Percentiles rank a stretch among this genome's conserved stretches.
Evolutionary conservation across 805 yeast species (phyloP).

Genomic region (Nakazawaea sp.): DNA sequence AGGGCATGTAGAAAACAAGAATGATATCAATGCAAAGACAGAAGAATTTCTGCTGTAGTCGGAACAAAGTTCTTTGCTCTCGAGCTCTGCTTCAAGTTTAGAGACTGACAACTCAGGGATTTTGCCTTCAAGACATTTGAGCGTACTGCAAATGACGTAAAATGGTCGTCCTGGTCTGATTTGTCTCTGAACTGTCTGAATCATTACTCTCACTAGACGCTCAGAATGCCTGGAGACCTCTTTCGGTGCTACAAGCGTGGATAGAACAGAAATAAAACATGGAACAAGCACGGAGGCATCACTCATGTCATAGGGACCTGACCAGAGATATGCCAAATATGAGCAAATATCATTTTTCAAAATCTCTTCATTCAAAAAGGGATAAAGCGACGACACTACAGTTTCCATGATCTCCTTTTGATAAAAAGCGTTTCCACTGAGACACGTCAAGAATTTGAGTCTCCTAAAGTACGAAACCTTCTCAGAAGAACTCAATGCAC

Average conservation of each 20-base stretch:
- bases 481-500: slow-evolving; percentile 18
- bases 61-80: too few species aligned
- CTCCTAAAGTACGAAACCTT: slow-evolving; percentile 23
- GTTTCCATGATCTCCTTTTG: slow-evolving; percentile 16
- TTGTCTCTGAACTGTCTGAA: too few species aligned
- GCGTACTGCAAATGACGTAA: not conserved
- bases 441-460: slow-evolving; percentile 28
- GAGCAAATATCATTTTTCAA: slow-evolving; percentile 18
- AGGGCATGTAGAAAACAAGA: too few species aligned
- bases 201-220: too few species aligned
- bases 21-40: too few species aligned
- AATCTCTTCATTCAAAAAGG: not conserved
- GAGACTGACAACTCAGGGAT: not conserved
- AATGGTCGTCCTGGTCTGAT: not conserved
- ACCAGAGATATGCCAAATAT: slow-evolving; percentile 18
- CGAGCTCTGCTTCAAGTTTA: too few species aligned
- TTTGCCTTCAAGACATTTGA: not conserved
- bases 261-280: slow-evolving; percentile 18
- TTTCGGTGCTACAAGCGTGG: too few species aligned
- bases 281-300: slow-evolving; percentile 9
- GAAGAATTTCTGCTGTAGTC: too few species aligned
- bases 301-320: slow-evolving; percentile 8
- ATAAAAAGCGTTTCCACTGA: slow-evolving; percentile 17
- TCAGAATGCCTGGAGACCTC: too few species aligned
- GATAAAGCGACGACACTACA: slow-evolving; percentile 17